Evolutionary conservation across 768 basidiomycete species (phyloP).

Genomic region (Mrakia gelida): DNA sequence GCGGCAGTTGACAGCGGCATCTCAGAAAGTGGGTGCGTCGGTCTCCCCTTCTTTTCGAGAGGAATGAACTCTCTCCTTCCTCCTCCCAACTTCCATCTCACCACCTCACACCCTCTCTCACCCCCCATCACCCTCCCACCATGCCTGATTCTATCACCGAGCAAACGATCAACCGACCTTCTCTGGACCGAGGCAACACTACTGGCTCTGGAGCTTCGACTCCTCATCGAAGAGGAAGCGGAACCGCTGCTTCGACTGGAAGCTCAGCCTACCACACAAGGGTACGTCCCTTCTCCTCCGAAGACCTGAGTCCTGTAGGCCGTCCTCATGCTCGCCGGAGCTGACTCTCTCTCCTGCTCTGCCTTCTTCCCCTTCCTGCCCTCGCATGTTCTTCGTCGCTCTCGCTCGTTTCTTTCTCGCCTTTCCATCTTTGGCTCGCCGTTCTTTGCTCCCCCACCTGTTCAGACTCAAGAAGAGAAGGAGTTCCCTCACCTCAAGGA

Average conservation of each 20-base stretch:
- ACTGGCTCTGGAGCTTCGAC: neutral
- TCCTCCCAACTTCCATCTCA: neutral
- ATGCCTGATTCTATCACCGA: neutral
- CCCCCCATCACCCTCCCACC: neutral
- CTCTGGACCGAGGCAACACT: neutral
- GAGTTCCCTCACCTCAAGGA: constrained; percentile 29
- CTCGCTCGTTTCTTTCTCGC: neutral
- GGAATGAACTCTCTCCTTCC: no score
- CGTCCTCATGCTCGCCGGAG: no score
- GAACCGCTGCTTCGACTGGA: neutral
- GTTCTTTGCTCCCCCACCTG: neutral
- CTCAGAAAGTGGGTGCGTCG: no score
- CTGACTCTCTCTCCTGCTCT: neutral
- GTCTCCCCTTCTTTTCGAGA: no score
- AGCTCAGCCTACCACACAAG: constrained; percentile 9
- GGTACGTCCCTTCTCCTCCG: no score
- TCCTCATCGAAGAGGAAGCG: constrained; percentile 12
- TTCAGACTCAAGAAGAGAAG: constrained; percentile 6
- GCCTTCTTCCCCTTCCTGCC: no score
- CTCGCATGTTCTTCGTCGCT: no score
- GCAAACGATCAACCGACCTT: neutral
- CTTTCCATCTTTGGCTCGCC: neutral
- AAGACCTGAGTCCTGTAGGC: neutral
- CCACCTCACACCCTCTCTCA: neutral
- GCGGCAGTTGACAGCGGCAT: no score